phyloP scores from a whole-genome alignment of 768 basidiomycete species.

The Serendipita sp. region DNA sequence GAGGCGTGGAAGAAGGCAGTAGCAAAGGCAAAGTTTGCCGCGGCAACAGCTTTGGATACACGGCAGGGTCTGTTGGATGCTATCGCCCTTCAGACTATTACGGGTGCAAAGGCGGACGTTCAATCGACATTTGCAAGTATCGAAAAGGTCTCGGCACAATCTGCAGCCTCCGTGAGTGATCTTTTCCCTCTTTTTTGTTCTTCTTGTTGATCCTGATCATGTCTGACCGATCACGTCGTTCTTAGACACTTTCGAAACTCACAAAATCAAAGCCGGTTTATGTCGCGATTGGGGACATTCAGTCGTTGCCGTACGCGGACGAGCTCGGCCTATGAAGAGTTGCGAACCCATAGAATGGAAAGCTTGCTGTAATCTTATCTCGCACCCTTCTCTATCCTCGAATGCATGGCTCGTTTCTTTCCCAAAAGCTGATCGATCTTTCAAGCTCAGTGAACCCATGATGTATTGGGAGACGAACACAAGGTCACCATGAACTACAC shows the following conservation, averaged over 20 bases:
- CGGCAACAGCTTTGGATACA: constrained; percentile 53
- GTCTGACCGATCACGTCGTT: constrained; percentile 1
- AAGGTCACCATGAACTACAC: no score
- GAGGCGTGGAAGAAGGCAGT: constrained; percentile 70
- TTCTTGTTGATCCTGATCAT: background rate
- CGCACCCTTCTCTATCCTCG: no score
- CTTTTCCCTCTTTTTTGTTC: no score
- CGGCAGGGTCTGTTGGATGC: constrained; percentile 48
- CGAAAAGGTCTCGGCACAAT: constrained; percentile 48
- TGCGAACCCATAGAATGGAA: no score
- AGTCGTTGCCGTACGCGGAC: constrained; percentile 64
- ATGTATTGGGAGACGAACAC: no score
- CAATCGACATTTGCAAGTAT: constrained; percentile 18
- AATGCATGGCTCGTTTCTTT: no score
- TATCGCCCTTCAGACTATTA: constrained; percentile 43
- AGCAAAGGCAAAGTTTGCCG: constrained; percentile 75
- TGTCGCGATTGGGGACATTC: constrained; percentile 70
- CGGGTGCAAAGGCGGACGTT: constrained; percentile 26
- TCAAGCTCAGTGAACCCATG: no score
- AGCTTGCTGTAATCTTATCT: no score
- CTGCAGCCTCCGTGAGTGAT: constrained; percentile 51
- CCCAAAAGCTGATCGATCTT: no score
- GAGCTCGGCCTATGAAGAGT: constrained; percentile 51
- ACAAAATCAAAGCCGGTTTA: constrained; percentile 68
- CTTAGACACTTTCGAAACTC: constrained; percentile 47